Conservation (phyloP, 345 rosid species). For the Murraya koenigii region DNA sequence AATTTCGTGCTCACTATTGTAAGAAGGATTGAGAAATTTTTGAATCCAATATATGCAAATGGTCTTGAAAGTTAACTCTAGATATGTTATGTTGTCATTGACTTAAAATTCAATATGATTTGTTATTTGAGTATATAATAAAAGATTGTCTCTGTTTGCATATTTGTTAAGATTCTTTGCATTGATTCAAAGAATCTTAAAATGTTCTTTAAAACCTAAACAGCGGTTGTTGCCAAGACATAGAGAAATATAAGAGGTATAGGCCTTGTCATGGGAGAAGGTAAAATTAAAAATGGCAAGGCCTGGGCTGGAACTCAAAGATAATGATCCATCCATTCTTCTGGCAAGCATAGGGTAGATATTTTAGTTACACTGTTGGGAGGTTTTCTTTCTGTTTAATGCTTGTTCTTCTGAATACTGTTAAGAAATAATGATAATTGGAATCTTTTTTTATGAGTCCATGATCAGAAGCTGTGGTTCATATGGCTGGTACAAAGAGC, state of each 20-base stretch:
- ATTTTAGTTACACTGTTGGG: neutral
- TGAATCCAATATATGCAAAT: neutral
- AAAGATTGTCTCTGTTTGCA: neutral
- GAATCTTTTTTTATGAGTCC: neutral
- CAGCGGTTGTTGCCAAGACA: neutral
- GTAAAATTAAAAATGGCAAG: neutral
- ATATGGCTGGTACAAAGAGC: slow-evolving; percentile 4
- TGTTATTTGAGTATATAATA: neutral
- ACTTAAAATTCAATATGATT: neutral
- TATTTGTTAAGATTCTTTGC: neutral
- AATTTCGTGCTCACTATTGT: neutral
- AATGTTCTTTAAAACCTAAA: neutral
- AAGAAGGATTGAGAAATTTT: neutral
- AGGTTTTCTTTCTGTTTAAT: neutral
- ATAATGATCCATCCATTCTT: neutral
- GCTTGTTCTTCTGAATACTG: neutral
- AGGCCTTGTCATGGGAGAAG: neutral
- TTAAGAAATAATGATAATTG: neutral
- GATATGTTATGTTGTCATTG: neutral
- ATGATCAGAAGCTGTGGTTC: slow-evolving; percentile 3
- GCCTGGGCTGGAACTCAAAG: neutral
- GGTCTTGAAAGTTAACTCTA: neutral
- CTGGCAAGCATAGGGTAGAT: neutral
- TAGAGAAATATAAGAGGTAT: neutral
- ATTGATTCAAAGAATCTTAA: neutral